Conservation (phyloP, 2,329 filamentous ascomycete species). For the Fusarium lateritium region DNA sequence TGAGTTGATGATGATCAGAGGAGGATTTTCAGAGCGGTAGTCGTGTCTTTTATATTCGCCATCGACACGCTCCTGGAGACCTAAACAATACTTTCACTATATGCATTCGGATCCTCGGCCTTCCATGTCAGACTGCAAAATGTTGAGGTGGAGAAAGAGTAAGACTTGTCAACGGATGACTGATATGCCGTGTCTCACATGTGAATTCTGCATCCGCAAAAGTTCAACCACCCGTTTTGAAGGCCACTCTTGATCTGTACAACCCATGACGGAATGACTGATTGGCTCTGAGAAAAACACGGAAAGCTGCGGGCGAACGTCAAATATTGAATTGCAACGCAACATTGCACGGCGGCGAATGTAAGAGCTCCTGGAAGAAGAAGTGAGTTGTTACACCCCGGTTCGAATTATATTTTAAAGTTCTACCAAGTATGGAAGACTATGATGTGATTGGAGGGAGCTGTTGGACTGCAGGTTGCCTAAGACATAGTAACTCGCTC, state of each 20-base stretch:
- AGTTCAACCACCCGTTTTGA: neutral
- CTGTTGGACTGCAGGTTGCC: neutral
- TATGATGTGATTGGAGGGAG: neutral
- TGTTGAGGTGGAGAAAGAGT: neutral
- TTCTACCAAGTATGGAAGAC: too few species aligned
- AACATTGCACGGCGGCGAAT: neutral
- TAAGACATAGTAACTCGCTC: neutral
- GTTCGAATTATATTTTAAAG: too few species aligned
- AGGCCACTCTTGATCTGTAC: neutral
- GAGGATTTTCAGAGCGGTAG: rapidly evolving
- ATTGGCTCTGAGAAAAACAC: neutral
- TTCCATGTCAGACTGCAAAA: too few species aligned
- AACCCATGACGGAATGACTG: too few species aligned
- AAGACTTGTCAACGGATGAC: too few species aligned
- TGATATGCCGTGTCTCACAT: conserved; percentile 2
- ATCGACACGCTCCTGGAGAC: rapidly evolving
- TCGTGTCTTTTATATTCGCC: neutral
- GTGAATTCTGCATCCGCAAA: neutral
- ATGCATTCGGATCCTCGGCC: neutral
- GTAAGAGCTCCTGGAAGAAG: neutral
- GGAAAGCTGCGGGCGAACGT: neutral
- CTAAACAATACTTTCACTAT: neutral
- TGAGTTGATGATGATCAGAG: neutral
- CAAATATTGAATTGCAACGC: neutral
- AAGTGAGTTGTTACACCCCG: too few species aligned